These are phyloP conservation scores for Apiospora malaysiana DNA, from an alignment of 2,329 filamentous ascomycete species.

Conservation along the genomic window DNA sequence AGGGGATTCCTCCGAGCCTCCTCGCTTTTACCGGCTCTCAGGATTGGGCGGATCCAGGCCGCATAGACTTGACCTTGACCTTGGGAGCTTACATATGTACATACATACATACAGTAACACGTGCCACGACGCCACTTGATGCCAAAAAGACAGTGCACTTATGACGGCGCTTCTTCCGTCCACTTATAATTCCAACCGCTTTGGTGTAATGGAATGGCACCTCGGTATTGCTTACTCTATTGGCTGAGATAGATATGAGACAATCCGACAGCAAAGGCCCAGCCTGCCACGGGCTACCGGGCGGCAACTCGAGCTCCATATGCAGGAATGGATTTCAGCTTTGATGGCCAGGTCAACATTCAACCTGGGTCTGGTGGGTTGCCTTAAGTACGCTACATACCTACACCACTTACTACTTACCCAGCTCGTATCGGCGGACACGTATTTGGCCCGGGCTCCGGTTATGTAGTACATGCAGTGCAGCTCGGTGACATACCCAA, in stretches of 20 bases:
- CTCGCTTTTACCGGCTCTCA: background rate
- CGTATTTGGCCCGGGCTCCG: background rate
- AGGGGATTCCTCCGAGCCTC: background rate
- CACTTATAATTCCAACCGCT: background rate
- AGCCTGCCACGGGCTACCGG: background rate
- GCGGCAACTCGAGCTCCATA: conserved; percentile 3
- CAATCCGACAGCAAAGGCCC: background rate
- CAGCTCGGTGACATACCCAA: background rate
- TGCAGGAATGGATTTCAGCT: background rate
- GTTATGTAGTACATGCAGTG: background rate
- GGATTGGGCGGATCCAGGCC: conserved; percentile 1
- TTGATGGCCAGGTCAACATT: background rate
- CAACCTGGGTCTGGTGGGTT: background rate
- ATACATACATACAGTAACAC: background rate
- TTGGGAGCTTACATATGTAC: background rate
- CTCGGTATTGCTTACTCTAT: background rate
- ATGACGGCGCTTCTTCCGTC: background rate
- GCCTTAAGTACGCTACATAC: background rate
- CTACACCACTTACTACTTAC: background rate
- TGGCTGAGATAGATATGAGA: background rate
- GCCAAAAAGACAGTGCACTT: background rate
- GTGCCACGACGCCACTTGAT: background rate
- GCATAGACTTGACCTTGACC: background rate
- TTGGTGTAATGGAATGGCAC: background rate
- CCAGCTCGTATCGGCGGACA: background rate